Percentiles rank a stretch among this genome's conserved stretches.
These are phyloP conservation scores for Mycothermus thermophilus DNA, from an alignment of 495 filamentous ascomycete genomes.

Conservation along the genomic window DNA sequence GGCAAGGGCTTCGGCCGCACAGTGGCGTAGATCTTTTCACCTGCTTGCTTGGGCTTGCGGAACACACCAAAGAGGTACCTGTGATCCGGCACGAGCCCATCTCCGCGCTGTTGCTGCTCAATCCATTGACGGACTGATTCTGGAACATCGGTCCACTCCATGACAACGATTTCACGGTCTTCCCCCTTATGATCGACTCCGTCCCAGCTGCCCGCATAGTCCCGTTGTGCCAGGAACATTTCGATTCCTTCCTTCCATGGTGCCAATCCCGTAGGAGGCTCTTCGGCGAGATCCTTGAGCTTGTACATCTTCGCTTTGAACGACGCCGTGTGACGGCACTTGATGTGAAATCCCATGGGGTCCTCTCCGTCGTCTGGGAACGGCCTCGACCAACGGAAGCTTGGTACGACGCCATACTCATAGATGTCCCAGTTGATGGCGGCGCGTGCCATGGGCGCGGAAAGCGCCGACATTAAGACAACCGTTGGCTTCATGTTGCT, in stretches of 20 bases:
- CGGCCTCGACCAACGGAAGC: slow-evolving; percentile 19
- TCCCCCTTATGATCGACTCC: slow-evolving; percentile 22
- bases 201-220: slow-evolving; percentile 20
- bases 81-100: slow-evolving; percentile 4
- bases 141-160: slow-evolving; percentile 23
- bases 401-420: slow-evolving; percentile 19
- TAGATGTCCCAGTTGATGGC: slow-evolving; percentile 22
- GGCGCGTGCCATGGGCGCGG: neutral
- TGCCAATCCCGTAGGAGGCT: slow-evolving; percentile 11
- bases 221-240: slow-evolving; percentile 9
- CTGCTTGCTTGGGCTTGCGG: slow-evolving; percentile 15
- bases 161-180: slow-evolving; percentile 20
- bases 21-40: slow-evolving; percentile 7
- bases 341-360: slow-evolving; percentile 16
- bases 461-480: slow-evolving; percentile 2
- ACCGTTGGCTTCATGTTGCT: slow-evolving; percentile 6
- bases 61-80: slow-evolving; percentile 20
- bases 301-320: slow-evolving; percentile 22
- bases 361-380: slow-evolving; percentile 21
- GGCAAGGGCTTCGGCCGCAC: slow-evolving; percentile 7
- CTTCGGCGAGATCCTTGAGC: slow-evolving; percentile 12
- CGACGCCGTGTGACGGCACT: slow-evolving; percentile 13
- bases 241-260: slow-evolving; percentile 18
- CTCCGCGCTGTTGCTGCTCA: slow-evolving; percentile 17
- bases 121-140: slow-evolving; percentile 16